These are phyloP conservation scores for Bidens hawaiensis DNA, from an alignment of 140 eudicot species.

Conservation along the genomic window DNA sequence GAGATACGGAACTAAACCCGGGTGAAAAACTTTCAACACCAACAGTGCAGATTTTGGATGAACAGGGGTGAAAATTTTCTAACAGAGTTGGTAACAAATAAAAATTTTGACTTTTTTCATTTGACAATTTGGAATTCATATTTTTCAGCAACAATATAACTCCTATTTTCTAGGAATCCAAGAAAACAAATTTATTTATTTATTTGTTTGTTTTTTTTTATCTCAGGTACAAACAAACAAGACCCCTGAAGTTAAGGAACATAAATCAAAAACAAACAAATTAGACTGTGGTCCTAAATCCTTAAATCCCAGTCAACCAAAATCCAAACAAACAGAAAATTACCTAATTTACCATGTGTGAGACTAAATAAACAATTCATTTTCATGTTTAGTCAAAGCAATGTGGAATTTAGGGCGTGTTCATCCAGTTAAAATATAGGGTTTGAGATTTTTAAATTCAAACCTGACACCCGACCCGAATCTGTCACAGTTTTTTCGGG, in stretches of 20 bases:
- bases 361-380: conserved; percentile 8
- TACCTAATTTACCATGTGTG: neutral
- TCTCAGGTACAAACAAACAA: conserved; percentile 17
- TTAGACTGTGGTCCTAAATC: conserved; percentile 27
- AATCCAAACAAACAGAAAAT: conserved; percentile 18
- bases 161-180: neutral
- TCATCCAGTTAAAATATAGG: too few species aligned
- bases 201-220: conserved; percentile 1
- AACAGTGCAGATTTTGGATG: too few species aligned
- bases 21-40: too few species aligned
- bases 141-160: conserved; percentile 14
- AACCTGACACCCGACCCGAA: too few species aligned
- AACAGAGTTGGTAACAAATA: neutral
- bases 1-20: too few species aligned
- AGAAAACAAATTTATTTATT: neutral
- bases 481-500: too few species aligned
- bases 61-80: too few species aligned
- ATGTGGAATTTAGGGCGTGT: too few species aligned
- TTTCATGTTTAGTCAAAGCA: conserved; percentile 5
- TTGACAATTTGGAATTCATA: conserved; percentile 2
- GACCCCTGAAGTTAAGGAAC: conserved; percentile 19
- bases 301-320: neutral
- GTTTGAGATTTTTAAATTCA: too few species aligned
- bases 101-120: neutral
- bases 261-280: conserved; percentile 19